Evolutionary conservation across 1,139 yeast species (phyloP).

Genomic region (Nematodospora anomalae): DNA sequence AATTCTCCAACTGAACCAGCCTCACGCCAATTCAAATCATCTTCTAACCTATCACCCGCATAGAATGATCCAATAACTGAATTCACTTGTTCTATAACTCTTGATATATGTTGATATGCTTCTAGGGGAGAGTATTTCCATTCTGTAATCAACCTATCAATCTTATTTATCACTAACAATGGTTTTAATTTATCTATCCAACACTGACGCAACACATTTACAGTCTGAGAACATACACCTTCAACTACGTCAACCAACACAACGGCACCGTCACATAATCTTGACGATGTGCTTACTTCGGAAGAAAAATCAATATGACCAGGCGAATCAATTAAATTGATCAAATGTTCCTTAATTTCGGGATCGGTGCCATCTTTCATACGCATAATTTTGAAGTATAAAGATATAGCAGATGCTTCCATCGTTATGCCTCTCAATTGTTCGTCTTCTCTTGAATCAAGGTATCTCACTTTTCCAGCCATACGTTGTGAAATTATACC

Average conservation of each 20-base stretch:
- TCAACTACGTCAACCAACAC: conserved; percentile 95
- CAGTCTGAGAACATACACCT: conserved; percentile 97
- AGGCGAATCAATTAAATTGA: conserved; percentile 94
- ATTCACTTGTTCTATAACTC: conserved; percentile 88
- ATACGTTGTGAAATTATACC: conserved; percentile 92
- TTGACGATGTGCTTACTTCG: conserved; percentile 93
- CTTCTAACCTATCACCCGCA: conserved; percentile 93
- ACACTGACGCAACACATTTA: conserved; percentile 90
- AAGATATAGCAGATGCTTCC: conserved; percentile 93
- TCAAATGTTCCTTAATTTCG: conserved; percentile 69
- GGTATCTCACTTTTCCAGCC: conserved; percentile 92
- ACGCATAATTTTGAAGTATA: conserved; percentile 70
- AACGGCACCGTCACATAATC: conserved; percentile 95
- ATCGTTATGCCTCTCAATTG: conserved; percentile 95
- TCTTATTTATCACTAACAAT: conserved; percentile 85
- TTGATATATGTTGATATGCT: conserved; percentile 77
- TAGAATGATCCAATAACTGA: conserved; percentile 92
- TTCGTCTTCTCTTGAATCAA: conserved; percentile 95
- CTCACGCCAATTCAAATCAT: conserved; percentile 82
- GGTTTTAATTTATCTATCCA: conserved; percentile 94
- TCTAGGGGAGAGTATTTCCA: conserved; percentile 80
- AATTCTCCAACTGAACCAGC: conserved; percentile 56
- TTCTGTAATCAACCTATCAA: conserved; percentile 83
- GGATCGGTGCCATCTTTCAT: conserved; percentile 29
- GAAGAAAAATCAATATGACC: conserved; percentile 97